Evolutionary conservation across 768 basidiomycete species (phyloP).

Genomic region (Termitomyces sp.): DNA sequence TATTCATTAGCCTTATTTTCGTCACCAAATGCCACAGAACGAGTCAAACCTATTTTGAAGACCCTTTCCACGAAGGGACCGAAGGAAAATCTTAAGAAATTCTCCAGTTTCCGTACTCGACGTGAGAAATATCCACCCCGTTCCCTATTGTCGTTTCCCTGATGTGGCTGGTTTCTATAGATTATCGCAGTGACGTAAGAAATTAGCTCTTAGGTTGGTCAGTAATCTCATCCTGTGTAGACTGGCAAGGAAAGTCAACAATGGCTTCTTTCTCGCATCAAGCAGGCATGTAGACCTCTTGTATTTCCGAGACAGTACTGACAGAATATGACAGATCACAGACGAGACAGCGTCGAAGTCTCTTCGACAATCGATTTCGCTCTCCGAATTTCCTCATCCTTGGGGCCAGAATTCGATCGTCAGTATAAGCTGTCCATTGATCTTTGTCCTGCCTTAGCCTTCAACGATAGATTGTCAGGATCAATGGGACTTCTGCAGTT

Average conservation of each 20-base stretch:
- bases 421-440: constrained; percentile 17
- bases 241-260: constrained; percentile 71
- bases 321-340: constrained; percentile 49
- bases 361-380: constrained; percentile 50
- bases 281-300: constrained; percentile 38
- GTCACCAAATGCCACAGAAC: constrained; percentile 53
- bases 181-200: constrained; percentile 71
- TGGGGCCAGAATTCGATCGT: constrained; percentile 87
- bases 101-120: constrained; percentile 70
- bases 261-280: constrained; percentile 69
- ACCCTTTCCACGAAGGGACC: constrained; percentile 64
- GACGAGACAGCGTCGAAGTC: constrained; percentile 50
- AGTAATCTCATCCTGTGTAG: constrained; percentile 31
- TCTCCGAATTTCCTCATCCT: constrained; percentile 69
- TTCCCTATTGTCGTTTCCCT: constrained; percentile 7
- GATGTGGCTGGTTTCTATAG: constrained; percentile 25
- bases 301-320: not conserved
- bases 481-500: constrained; percentile 61
- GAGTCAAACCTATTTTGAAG: constrained; percentile 54
- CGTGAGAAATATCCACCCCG: constrained; percentile 33
- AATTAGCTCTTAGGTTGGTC: not conserved
- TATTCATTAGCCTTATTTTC: constrained; percentile 44
- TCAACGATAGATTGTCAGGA: constrained; percentile 58
- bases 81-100: constrained; percentile 54
- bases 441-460: constrained; percentile 9